These are phyloP conservation scores for Schoenoplectus tabernaemontani DNA, from an alignment of 202 grass and related monocot species.

Conservation along the genomic window DNA sequence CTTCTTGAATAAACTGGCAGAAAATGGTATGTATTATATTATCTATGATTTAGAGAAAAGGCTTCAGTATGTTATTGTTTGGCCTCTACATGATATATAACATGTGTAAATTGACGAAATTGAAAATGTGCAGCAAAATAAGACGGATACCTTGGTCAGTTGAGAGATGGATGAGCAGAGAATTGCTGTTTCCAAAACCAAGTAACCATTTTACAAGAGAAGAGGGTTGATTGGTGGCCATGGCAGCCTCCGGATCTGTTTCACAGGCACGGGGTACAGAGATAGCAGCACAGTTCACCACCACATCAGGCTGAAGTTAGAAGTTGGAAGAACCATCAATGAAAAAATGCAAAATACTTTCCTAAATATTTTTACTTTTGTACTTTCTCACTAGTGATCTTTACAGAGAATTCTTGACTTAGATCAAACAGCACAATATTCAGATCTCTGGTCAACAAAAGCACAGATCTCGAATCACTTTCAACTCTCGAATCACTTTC, in stretches of 20 bases:
- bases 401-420: too few species aligned
- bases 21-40: background rate
- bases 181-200: constrained; percentile 29
- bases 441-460: background rate
- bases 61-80: background rate
- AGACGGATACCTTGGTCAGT: constrained; percentile 69
- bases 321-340: background rate
- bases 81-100: background rate
- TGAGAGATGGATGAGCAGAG: constrained; percentile 82
- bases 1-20: background rate
- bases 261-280: constrained; percentile 78
- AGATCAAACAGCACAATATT: too few species aligned
- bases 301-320: constrained; percentile 51
- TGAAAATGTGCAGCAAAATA: background rate
- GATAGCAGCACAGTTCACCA: constrained; percentile 82
- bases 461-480: background rate
- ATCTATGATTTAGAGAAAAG: background rate
- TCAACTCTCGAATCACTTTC: background rate
- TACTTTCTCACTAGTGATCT: too few species aligned
- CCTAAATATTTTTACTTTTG: too few species aligned
- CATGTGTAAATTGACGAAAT: background rate
- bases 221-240: constrained; percentile 66
- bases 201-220: constrained; percentile 57
- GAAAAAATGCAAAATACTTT: too few species aligned
- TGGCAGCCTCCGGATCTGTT: constrained; percentile 50